These are phyloP conservation scores for Candida mattraensis DNA, from an alignment of 805 yeast genomes.

Conservation along the genomic window DNA sequence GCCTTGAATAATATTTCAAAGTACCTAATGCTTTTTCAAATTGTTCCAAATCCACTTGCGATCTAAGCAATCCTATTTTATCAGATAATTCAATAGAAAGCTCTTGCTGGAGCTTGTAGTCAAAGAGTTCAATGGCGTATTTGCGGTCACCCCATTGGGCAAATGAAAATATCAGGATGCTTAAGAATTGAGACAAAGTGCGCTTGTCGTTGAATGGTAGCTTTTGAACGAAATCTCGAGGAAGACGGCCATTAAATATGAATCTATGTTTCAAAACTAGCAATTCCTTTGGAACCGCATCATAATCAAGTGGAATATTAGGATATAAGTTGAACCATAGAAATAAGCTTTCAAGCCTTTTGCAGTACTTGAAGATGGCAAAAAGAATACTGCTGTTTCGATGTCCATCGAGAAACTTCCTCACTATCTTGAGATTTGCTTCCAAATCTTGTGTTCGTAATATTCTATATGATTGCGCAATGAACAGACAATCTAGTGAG, in stretches of 20 bases:
- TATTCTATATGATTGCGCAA: slow-evolving; percentile 8
- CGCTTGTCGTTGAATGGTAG: slow-evolving; percentile 5
- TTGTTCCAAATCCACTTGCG: slow-evolving; percentile 7
- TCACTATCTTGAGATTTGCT: slow-evolving; percentile 6
- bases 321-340: slow-evolving; percentile 13
- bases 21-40: slow-evolving; percentile 15
- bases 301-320: slow-evolving; percentile 6
- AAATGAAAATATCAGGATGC: slow-evolving; percentile 22
- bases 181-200: slow-evolving; percentile 14
- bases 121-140: slow-evolving; percentile 12
- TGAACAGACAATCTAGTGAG: slow-evolving; percentile 9
- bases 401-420: slow-evolving; percentile 3
- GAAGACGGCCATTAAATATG: slow-evolving; percentile 11
- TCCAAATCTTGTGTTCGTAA: slow-evolving; percentile 2
- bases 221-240: slow-evolving; percentile 9
- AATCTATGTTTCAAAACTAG: slow-evolving; percentile 15
- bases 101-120: slow-evolving; percentile 10
- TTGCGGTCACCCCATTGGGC: slow-evolving; percentile 25
- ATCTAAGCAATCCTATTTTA: slow-evolving; percentile 19
- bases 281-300: slow-evolving; percentile 10
- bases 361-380: slow-evolving; percentile 8
- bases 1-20: no score
- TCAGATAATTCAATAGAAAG: slow-evolving; percentile 18
- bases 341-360: slow-evolving; percentile 8
- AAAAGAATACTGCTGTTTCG: slow-evolving; percentile 8